A percentile compares a stretch with the other conserved stretches of the same genome.
Conservation (phyloP, 805 yeast species). For the Wickerhamomyces canadensis region DNA sequence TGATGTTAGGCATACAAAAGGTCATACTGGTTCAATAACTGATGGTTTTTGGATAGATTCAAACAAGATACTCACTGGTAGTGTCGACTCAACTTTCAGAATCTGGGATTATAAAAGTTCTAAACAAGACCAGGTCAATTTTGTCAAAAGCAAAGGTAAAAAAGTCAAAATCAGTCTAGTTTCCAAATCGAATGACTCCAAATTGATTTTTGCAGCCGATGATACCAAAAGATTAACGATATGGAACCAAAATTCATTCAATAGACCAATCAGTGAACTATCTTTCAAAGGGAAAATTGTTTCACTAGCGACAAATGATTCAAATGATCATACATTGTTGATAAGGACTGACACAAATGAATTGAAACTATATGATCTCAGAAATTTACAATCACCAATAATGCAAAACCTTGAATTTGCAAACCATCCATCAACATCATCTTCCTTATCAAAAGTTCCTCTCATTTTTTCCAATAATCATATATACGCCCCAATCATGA, state of each 20-base stretch:
- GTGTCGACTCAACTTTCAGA: slow-evolving; percentile 24
- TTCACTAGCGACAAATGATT: not conserved
- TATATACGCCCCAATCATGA: slow-evolving; percentile 1
- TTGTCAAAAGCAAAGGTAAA: slow-evolving; percentile 13
- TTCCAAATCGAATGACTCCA: not conserved
- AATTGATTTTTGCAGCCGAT: slow-evolving; percentile 8
- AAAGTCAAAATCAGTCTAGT: slow-evolving; percentile 11
- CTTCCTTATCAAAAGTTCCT: slow-evolving; percentile 1
- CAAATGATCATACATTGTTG: not conserved
- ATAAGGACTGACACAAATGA: slow-evolving; percentile 7
- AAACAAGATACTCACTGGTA: slow-evolving; percentile 14
- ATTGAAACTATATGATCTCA: slow-evolving; percentile 18
- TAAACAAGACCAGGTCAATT: slow-evolving; percentile 13
- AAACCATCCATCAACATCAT: too few species aligned
- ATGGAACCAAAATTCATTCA: slow-evolving; percentile 13
- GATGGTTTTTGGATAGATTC: slow-evolving; percentile 17
- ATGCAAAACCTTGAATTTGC: slow-evolving; percentile 12
- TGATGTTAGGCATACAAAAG: slow-evolving; percentile 23
- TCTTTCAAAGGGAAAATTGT: not conserved
- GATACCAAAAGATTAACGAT: slow-evolving; percentile 6
- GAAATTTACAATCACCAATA: slow-evolving; percentile 15
- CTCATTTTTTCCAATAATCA: slow-evolving; percentile 2
- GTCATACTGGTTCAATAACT: slow-evolving; percentile 21
- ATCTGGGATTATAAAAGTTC: slow-evolving; percentile 18
- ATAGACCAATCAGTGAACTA: slow-evolving; percentile 7